Base-by-base conservation (phyloP, 1,284 basidiomycete species). In the Leccinum subfulvum region DNA sequence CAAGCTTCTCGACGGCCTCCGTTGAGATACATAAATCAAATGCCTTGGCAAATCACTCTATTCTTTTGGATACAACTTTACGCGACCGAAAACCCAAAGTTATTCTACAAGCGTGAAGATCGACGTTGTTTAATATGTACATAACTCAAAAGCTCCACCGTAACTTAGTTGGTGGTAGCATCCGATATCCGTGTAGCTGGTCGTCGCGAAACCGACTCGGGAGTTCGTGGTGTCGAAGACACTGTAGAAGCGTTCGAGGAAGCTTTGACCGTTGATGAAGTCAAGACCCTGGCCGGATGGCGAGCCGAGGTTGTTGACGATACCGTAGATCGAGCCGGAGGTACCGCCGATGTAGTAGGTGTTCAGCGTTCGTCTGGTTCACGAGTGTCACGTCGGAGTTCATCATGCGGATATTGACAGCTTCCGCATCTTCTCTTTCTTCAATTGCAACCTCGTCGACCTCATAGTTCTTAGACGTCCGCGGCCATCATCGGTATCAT, bases 221-320 rank as follows among this genome's bases (percentile, higher is more conserved):
- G 68, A 62, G 74, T 85, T 84, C 53, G 79, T 75, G 30, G 84
- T 85, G 69, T 90, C 89, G 69, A 76, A 89, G 37, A 88, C 85
- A 28, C 81, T 81, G 75, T 89, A 89, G 81, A 85, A 90, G 30
- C 87, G 83, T 73, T 90, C 84, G 59, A 87, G 76, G 81, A 85
- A 88, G 30, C 75, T 69, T 67, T 78, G 81, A 6, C 85, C 84
- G 68, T 83, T 79, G 69, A 85, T 76, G 66, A 84, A 83, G 71
- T 83, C 82, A 18, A 84, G 72, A 54, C 82, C 82, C 65, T 76
- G 33, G 16, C 80, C 81, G 9, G 73, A 76, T 30, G 67, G 63
- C 6, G 70, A 59, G 16, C 80, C 80, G 28, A 80, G 64, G 65
- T 83, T 74, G 57, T 71, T 75, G 28, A 84, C 78, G 64, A 87